Percentiles rank a stretch among this genome's conserved stretches.
phyloP scores from a whole-genome alignment of 768 basidiomycete genomes.

The Naganishia randhawae region DNA sequence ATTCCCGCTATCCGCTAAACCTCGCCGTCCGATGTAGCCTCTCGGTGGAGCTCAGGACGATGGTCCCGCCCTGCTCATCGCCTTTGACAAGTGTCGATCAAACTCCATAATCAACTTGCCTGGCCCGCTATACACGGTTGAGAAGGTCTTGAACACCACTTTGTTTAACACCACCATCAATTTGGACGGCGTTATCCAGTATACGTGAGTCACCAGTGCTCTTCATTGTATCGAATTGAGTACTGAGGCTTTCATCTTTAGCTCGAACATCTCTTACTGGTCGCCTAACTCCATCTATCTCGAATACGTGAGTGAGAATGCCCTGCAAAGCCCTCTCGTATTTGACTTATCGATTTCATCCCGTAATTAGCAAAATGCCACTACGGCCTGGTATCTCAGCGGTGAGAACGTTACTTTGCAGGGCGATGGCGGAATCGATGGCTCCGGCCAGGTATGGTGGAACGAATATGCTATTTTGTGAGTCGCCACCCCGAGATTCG shows the following conservation, averaged over 20 bases:
- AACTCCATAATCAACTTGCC: constrained; percentile 26
- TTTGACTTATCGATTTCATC: constrained; percentile 56
- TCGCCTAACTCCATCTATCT: constrained; percentile 52
- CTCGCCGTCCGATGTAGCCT: constrained; percentile 1
- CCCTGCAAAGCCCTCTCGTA: background rate
- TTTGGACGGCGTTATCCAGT: constrained; percentile 24
- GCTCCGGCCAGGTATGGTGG: constrained; percentile 56
- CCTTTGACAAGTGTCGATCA: constrained; percentile 22
- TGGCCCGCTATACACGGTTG: constrained; percentile 25
- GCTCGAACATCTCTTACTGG: constrained; percentile 55
- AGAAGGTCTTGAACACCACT: constrained; percentile 24
- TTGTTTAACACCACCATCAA: constrained; percentile 25
- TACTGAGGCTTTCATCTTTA: background rate
- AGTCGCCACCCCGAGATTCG: background rate
- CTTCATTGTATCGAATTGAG: background rate
- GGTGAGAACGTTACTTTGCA: constrained; percentile 44
- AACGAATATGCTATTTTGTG: constrained; percentile 3
- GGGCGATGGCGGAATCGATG: constrained; percentile 66
- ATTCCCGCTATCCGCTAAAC: background rate
- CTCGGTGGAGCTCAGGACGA: constrained; percentile 28
- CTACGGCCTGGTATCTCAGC: constrained; percentile 37
- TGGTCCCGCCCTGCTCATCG: constrained; percentile 21
- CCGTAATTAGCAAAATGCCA: constrained; percentile 49
- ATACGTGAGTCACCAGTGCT: constrained; percentile 12
- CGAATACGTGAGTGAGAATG: constrained; percentile 54